Evolutionary conservation across 164 flowering plant species (phyloP), one percentile per base, ranked within the genome.

Genomic region (Nelumbo lutea): DNA sequence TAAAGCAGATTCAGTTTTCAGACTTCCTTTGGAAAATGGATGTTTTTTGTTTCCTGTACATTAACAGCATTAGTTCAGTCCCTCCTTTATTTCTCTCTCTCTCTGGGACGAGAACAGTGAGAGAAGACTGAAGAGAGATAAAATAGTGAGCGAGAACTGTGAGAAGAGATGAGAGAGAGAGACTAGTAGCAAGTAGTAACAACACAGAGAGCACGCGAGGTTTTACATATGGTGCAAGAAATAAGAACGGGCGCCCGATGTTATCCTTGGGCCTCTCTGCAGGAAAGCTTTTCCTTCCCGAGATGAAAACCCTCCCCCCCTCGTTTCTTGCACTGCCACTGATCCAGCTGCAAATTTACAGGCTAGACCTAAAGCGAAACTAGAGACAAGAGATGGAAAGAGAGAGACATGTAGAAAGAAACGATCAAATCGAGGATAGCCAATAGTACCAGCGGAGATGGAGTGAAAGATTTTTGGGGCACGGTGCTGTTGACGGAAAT

Each of bases 311-410:
- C 75, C 79, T 27, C 27, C 71, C 75, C 50, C 78, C 67, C 79
- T 72, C 83, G 80, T 82, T 83, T 86, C 81, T 80, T 79, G 85
- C 88, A 86, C 83, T 85, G 85, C 79, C 78, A 79, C 82, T 83
- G 82, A 46, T 65, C 27, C 52, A 76, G 77, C 92, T 88, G 86
- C 85, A 80, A 85, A 27, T 27, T 77, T 76, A n/a, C 47, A 72
- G 70, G 44, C 5, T 57, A 27, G 27, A 27, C 27, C 27, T 27
- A 27, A 27, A 27, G 27, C 27, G 27, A 27, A 27, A 27, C 27
- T 27, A 27, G 27, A 27, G 27, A 27, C 27, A 27, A 27, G 27
- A 27, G 27, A 27, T 27, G 27, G 27, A 27, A 68, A 71, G 73
- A 71, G 68, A 66, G 70, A 74, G 66, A 66, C 57, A 77, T 76